A percentile compares a stretch with the other conserved stretches of the same genome.
Evolutionary conservation across 345 rosid genomes (phyloP).

Genomic region (Draba incana): DNA sequence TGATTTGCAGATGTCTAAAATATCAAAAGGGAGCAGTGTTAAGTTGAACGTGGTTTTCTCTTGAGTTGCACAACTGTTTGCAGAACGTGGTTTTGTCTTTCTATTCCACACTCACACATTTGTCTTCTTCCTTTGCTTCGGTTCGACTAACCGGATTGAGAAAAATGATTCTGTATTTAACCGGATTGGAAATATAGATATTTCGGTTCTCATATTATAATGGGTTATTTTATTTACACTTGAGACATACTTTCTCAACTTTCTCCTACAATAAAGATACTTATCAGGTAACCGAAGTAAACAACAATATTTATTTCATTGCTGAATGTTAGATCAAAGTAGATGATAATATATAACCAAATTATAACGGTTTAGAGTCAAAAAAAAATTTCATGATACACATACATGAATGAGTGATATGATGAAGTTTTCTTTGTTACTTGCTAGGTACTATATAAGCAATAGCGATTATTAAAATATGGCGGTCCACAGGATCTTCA

Average conservation of each 20-base stretch:
- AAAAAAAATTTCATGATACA: not conserved
- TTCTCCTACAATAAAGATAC: too few species aligned
- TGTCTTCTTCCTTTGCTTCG: constrained; percentile 1
- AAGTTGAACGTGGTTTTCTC: constrained; percentile 33
- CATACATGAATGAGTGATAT: constrained; percentile 12
- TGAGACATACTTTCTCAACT: too few species aligned
- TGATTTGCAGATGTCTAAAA: constrained; percentile 19
- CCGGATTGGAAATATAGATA: too few species aligned
- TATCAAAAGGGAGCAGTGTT: constrained; percentile 19
- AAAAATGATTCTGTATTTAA: too few species aligned
- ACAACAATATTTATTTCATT: too few species aligned
- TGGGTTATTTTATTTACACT: too few species aligned
- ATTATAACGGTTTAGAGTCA: not conserved
- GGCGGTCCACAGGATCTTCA: constrained; percentile 26
- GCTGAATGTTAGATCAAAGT: too few species aligned
- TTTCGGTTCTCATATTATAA: too few species aligned
- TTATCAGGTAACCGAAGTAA: too few species aligned
- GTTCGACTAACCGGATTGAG: too few species aligned
- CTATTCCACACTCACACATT: constrained; percentile 5
- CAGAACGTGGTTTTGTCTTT: constrained; percentile 32
- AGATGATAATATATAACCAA: constrained; percentile 6
- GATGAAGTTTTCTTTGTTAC: constrained; percentile 2
- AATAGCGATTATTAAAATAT: not conserved
- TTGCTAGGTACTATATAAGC: not conserved
- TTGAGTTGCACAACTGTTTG: constrained; percentile 41